Conservation (phyloP, 306 rosid species). For the Citrullus colocynthis region DNA sequence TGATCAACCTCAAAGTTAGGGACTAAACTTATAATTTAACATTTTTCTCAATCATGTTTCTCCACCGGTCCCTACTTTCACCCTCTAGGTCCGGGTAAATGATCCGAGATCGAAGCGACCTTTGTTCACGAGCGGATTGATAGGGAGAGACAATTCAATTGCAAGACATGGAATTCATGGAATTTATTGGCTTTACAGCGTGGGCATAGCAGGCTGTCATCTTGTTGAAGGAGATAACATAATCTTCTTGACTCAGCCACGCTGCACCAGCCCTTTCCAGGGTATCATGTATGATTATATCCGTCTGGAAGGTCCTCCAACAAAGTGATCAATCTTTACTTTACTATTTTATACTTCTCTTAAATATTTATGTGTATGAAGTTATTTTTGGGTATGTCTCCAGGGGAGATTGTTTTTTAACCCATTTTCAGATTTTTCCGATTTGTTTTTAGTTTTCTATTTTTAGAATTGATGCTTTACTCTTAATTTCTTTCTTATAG, state of each 20-base stretch:
- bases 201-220: not conserved
- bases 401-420: not conserved
- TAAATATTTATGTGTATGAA: not conserved
- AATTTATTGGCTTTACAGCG: constrained; percentile 5
- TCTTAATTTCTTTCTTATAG: too few species aligned
- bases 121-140: constrained; percentile 5
- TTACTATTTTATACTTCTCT: not conserved
- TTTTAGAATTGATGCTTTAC: too few species aligned
- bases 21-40: too few species aligned
- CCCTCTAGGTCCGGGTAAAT: constrained; percentile 4
- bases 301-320: constrained; percentile 20
- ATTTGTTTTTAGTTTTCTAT: too few species aligned
- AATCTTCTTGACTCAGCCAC: constrained; percentile 16
- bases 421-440: too few species aligned
- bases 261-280: constrained; percentile 11
- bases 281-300: constrained; percentile 20
- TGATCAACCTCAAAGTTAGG: too few species aligned
- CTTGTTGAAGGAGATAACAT: constrained; percentile 12
- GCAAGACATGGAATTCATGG: constrained; percentile 22
- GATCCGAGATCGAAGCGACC: not conserved
- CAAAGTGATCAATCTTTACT: not conserved
- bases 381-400: not conserved
- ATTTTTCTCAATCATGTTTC: not conserved
- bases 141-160: constrained; percentile 6
- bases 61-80: not conserved